Evolutionary conservation across 495 filamentous ascomycete genomes (phyloP).

Genomic region (Aspergillus haitiensis): DNA sequence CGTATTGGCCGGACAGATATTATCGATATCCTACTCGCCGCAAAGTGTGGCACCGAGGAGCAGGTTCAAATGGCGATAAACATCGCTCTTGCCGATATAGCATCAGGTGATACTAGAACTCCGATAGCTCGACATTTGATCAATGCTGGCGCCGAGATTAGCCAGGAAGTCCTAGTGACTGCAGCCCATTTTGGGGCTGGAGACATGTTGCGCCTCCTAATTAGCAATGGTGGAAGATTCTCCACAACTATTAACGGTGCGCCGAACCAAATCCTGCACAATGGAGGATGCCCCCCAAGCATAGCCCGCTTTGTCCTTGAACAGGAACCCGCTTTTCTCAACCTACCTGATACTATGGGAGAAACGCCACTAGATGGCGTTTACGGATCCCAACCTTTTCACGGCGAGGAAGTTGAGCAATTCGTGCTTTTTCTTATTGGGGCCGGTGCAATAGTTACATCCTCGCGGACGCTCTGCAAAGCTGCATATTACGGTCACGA

Average conservation of each 20-base stretch:
- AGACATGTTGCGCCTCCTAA: background rate
- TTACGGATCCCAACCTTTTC: background rate
- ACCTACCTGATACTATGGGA: background rate
- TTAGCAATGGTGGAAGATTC: background rate
- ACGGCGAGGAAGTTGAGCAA: background rate
- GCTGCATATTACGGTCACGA: background rate
- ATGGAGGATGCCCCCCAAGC: background rate
- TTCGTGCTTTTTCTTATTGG: background rate
- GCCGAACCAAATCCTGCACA: background rate
- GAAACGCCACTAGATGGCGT: constrained; percentile 1
- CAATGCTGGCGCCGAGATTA: background rate
- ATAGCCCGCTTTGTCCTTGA: background rate
- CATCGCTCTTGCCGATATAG: background rate
- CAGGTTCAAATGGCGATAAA: background rate
- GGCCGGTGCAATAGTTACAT: background rate
- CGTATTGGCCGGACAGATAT: background rate
- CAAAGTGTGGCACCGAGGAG: background rate
- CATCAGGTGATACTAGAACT: background rate
- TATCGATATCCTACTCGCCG: background rate
- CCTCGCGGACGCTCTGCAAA: background rate
- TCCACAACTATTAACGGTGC: background rate
- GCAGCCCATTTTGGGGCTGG: background rate
- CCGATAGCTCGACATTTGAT: background rate
- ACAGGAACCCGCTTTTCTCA: background rate
- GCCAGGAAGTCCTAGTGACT: background rate